phyloP scores from a whole-genome alignment of 2,329 filamentous ascomycete genomes.

The Ophiocordyceps camponoti-leonardi region DNA sequence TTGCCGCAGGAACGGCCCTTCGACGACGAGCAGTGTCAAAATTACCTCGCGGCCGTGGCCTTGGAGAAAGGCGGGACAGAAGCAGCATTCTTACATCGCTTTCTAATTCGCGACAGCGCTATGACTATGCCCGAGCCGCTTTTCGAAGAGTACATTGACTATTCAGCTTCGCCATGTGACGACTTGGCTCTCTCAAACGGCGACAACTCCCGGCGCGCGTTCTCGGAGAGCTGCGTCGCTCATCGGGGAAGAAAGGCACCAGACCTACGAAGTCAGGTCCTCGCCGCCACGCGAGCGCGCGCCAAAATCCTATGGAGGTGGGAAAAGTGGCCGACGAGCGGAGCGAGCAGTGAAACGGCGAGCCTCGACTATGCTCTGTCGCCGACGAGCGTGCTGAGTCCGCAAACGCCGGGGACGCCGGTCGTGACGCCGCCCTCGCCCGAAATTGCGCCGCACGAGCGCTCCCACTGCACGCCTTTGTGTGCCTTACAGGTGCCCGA shows the following conservation, averaged over 20 bases:
- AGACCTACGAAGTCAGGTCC: not conserved
- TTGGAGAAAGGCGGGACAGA: not conserved
- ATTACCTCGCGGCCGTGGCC: not conserved
- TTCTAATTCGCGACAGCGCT: not conserved
- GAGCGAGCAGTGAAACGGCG: not conserved
- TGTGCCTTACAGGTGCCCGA: not conserved
- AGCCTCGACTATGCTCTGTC: not conserved
- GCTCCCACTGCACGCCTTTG: not conserved
- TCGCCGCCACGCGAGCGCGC: not conserved
- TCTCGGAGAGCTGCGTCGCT: not conserved
- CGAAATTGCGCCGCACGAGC: not conserved
- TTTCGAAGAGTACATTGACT: too few relatives aligned
- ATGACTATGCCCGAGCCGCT: too few relatives aligned
- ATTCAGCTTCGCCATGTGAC: not conserved
- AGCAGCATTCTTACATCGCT: not conserved
- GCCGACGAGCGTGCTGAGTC: not conserved
- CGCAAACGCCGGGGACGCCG: not conserved
- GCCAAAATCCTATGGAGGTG: not conserved
- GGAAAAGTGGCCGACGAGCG: not conserved
- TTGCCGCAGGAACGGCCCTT: not conserved
- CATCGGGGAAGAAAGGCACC: not conserved
- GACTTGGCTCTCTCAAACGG: not conserved
- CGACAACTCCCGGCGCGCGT: not conserved
- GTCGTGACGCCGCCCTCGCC: not conserved
- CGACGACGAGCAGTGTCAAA: not conserved